Evolutionary conservation across 179 eudicot species (phyloP), one percentile per base, ranked within the genome.

Genomic region (Silene coronaria): DNA sequence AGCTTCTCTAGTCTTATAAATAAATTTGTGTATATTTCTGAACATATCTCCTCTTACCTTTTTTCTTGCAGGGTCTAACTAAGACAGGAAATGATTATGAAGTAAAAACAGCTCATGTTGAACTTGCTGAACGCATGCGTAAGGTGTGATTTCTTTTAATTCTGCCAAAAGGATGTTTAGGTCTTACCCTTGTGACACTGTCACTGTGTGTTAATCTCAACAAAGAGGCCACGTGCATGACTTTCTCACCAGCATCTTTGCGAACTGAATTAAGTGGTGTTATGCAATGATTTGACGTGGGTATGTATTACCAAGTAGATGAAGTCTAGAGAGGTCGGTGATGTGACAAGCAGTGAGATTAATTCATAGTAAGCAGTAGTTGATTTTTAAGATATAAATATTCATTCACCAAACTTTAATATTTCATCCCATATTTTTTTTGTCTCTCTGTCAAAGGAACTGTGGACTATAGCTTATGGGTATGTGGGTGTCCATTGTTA

Each of bases 71-170:
- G 99, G 99, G 99, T 62, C 84, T 95, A 81, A 95, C 99, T 6
- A 95, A 95, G 89, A 88, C 92, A 30, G 99, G 99, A 75, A 95
- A 91, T 64, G 88, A 91, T 80, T 95, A 95, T 86, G 99, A 89
- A 84, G 97, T 93, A 8, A 95, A 95, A 86, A 82, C 99, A 67
- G 99, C 99, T 79, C 99, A 95, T 81, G 97, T 93, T 81, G 99
- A 95, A 82, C 97, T 95, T 77, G 99, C 99, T 19, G 99, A 95
- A 84, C 88, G 97, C 71, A 93, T 95, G 99, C 97, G 97, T 19
- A 95, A 95, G 97, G 99, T 91, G 28, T 70, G 86, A 61, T 46
- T 51, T 58, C 74, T 83, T 12, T 64, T 46, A 7, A 30, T 42
- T 6, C 11, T 42, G 24, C 10, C 36, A 48, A 61, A 36, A 48